Base-by-base conservation (phyloP, 805 yeast species). In the Candida morakotiae region DNA sequence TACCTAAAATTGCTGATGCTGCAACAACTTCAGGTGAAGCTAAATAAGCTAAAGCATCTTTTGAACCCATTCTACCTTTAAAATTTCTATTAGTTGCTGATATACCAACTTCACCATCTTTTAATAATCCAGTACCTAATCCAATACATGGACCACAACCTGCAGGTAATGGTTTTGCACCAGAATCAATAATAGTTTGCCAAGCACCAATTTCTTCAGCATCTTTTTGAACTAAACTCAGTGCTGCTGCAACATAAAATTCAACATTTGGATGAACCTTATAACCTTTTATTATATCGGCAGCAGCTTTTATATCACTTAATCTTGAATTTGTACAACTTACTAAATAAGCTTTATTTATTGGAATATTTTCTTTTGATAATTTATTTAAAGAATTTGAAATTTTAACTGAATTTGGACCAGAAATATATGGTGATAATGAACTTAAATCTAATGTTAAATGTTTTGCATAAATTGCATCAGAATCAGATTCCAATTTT, bases 141-240 rank as follows among this genome's bases (percentile, higher is more conserved):
- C 99, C 99, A 56, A 93, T 93, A 70, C 99, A 93, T 17, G 99
- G 99, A 31, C 99, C 99, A 69, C 99, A 93, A 16, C 99, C 99
- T 11, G 98, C 95, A 15, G 98, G 98, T 50, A 93, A 76, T 24
- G 96, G 87, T 51, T 69, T 85, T 42, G 96, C 95, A 37, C 99
- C 99, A 8, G 98, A 96, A 39, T 82, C 91, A 33, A 93, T 53
- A 41, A 93, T 72, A 15, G 78, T 79, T 52, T 88, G 74, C 98
- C 99, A 94, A 11, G 95, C 94, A 39, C 99, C 98, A 30, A 64
- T 68, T 24, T 78, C 75, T 65, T 85, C 95, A 31, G 98, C 98
- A 49, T 89, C 96, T 49, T 75, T 75, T 67, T 91, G 96, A 26
- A 93, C 97, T 52, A 81, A 80, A 3, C 94, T 81, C 1, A 97